These are phyloP conservation scores for Trametes elegans DNA, from an alignment of 768 basidiomycete genomes.

Conservation along the genomic window DNA sequence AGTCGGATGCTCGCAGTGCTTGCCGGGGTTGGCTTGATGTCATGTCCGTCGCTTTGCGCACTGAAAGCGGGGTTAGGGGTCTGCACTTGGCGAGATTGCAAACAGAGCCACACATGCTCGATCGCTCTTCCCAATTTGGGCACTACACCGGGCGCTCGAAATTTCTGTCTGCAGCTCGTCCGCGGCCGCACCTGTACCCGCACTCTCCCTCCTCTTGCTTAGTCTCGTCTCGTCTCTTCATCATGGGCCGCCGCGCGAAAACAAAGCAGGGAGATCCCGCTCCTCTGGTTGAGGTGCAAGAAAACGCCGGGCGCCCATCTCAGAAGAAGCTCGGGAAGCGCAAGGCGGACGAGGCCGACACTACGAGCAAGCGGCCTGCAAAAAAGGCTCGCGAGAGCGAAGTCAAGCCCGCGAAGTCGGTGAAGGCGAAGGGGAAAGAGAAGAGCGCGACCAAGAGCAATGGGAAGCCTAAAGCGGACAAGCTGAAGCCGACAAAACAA, in stretches of 20 bases:
- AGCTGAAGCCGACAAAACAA: conserved; percentile 18
- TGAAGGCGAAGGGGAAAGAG: conserved; percentile 18
- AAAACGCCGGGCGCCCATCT: conserved; percentile 31
- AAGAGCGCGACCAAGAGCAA: conserved; percentile 15
- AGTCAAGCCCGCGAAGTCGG: conserved; percentile 14
- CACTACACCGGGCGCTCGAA: conserved; percentile 15
- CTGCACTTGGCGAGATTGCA: background rate
- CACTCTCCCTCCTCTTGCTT: background rate
- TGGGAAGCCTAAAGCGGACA: conserved; percentile 13
- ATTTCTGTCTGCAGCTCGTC: conserved; percentile 12
- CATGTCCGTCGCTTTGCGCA: background rate
- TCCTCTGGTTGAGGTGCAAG: conserved; percentile 45
- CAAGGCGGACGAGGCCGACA: conserved; percentile 49
- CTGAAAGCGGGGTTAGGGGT: background rate
- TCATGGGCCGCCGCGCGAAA: conserved; percentile 83
- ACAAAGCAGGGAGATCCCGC: conserved; percentile 77
- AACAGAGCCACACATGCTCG: conserved; percentile 1
- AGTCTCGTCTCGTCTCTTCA: background rate
- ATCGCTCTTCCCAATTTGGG: conserved; percentile 3
- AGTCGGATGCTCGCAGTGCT: background rate
- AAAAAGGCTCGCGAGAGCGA: conserved; percentile 26
- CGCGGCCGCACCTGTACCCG: background rate
- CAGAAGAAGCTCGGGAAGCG: conserved; percentile 70
- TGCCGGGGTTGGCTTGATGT: background rate
- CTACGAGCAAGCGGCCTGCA: conserved; percentile 24